A percentile compares a stretch with the other conserved stretches of the same genome.
Conservation (phyloP, 2,329 filamentous ascomycete species). For the Phoma herbarum region DNA sequence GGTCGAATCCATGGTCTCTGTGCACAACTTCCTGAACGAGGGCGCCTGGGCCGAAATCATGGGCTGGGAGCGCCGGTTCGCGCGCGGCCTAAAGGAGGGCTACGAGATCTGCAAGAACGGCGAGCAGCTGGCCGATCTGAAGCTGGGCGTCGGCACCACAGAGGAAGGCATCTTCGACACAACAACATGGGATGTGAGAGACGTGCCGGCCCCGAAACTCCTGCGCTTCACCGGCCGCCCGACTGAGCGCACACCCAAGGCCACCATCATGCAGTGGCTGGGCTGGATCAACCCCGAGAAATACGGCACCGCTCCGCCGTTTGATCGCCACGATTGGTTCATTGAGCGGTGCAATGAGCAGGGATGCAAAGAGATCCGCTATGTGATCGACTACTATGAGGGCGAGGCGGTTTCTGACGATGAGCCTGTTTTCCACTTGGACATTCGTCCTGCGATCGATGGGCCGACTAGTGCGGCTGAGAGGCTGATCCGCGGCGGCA, state of each 20-base stretch:
- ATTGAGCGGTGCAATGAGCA: conserved; percentile 77
- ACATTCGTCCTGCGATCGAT: conserved; percentile 88
- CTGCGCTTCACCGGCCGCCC: conserved; percentile 90
- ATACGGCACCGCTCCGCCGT: conserved; percentile 84
- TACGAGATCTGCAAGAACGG: conserved; percentile 79
- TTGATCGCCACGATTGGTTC: conserved; percentile 98
- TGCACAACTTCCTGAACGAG: conserved; percentile 98
- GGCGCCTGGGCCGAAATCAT: conserved; percentile 96
- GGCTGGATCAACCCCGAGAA: conserved; percentile 80
- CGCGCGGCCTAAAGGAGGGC: conserved; percentile 73
- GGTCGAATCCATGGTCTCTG: conserved; percentile 95
- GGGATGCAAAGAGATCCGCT: conserved; percentile 79
- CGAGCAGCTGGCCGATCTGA: conserved; percentile 71
- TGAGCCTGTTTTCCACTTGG: conserved; percentile 94
- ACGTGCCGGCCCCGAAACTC: conserved; percentile 70
- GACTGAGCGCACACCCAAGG: conserved; percentile 90
- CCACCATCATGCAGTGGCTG: conserved; percentile 81
- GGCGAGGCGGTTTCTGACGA: conserved; percentile 82
- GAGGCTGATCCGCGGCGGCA: conserved; percentile 85
- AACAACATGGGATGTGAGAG: conserved; percentile 46
- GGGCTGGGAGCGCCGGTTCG: conserved; percentile 90
- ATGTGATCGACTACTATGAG: conserved; percentile 97
- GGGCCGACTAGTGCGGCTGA: conserved; percentile 83
- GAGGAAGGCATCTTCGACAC: conserved; percentile 45
- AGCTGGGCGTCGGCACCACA: conserved; percentile 49